Conservation (phyloP, 305 asterid genomes). For the Salvia sclarea region DNA sequence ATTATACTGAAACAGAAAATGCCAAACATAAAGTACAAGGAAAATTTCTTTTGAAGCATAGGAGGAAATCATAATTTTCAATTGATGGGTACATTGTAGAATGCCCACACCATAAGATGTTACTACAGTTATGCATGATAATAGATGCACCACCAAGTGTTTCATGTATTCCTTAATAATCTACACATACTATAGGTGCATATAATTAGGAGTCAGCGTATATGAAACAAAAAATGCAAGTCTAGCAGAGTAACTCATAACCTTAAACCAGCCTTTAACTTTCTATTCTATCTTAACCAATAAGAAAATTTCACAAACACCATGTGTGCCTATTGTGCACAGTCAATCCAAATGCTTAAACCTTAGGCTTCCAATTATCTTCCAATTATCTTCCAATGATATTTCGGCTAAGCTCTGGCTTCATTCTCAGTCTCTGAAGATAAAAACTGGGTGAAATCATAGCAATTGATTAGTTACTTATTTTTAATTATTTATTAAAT, state of each 20-base stretch:
- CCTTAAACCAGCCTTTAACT: not conserved
- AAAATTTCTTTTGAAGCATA: not conserved
- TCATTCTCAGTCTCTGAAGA: not conserved
- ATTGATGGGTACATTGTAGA: slow-evolving; percentile 4
- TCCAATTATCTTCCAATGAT: not conserved
- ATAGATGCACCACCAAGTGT: not conserved
- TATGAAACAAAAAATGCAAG: not conserved
- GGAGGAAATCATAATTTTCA: not conserved
- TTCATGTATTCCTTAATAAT: not conserved
- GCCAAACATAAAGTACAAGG: slow-evolving; percentile 6
- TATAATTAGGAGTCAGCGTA: not conserved
- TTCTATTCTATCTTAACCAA: not conserved
- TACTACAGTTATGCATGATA: not conserved
- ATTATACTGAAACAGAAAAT: not conserved
- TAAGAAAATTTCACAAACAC: not conserved
- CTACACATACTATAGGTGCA: not conserved
- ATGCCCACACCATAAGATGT: not conserved
- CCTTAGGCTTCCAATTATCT: no score
- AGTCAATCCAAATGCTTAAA: not conserved
- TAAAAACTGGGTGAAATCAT: not conserved
- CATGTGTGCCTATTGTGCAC: not conserved
- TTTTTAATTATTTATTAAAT: not conserved
- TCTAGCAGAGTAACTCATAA: not conserved
- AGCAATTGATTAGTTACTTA: no score
- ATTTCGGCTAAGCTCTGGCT: not conserved